Evolutionary conservation across 208 protist species (phyloP), one percentile per base, ranked within the genome.

Genomic region (Novymonas esmeraldas): DNA sequence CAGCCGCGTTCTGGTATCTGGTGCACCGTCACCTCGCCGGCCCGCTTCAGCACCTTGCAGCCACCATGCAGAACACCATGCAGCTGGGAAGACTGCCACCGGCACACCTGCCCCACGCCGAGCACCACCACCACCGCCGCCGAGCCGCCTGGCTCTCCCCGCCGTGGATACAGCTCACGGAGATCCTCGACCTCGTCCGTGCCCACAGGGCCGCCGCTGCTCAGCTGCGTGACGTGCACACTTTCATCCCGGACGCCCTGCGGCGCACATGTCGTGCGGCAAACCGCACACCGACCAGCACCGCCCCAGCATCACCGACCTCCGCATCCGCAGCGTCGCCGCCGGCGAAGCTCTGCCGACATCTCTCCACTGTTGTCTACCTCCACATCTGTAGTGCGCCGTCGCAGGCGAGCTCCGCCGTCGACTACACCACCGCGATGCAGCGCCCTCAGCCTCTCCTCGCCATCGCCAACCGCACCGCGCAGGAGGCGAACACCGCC

Each of bases 141-240:
- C n/a, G n/a, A n/a, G n/a, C n/a, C n/a, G n/a, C n/a, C n/a, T n/a
- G n/a, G n/a, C n/a, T n/a, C n/a, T n/a, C 22, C 45, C 22, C 22
- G 22, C 22, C 28, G 11, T 18, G 45, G n/a, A n/a, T n/a, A n/a
- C n/a, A n/a, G n/a, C n/a, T 78, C 11, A 48, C 36, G 18, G 72
- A 78, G 52, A 20, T 56, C 9, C 33, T 51, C 10, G 36, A 13
- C 20, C 63, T 76, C 34, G 14, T 71, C 2, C 13, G 39, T 9
- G 70, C 64, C 24, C 62, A 77, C 65, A 72, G 54, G 20, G 22
- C 11, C 14, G 28, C 64, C 10, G 44, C 64, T 46, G 10, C n/a
- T 7, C 71, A 54, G 14, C 54, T 77, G 49, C 61, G 57, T 26
- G 22, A 67, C 14, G 49, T 76, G 24, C 63, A 76, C 56, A 34